Evolutionary conservation across 2,329 filamentous ascomycete genomes (phyloP).

Genomic region (Huntiella omanensis): DNA sequence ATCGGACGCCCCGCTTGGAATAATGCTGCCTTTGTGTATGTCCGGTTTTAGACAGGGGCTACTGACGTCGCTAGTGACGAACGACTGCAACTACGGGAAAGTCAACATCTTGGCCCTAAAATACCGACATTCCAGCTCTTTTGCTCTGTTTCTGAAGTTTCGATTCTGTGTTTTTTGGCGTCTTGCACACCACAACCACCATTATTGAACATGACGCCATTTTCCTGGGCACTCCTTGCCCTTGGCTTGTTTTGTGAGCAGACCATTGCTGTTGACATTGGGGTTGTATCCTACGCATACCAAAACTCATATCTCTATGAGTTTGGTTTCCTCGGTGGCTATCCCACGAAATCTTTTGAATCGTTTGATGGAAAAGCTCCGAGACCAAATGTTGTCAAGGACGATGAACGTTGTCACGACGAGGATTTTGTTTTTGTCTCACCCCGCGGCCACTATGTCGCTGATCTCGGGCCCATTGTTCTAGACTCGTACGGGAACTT

Average conservation of each 20-base stretch:
- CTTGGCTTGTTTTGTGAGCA: neutral
- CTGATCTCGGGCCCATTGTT: slow-evolving; percentile 23
- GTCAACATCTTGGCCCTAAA: too few relatives aligned
- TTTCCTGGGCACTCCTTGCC: neutral
- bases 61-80: too few relatives aligned
- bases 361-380: slow-evolving; percentile 14
- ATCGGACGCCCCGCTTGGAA: too few relatives aligned
- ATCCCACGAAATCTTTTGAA: slow-evolving; percentile 6
- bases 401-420: slow-evolving; percentile 19
- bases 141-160: too few relatives aligned
- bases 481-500: slow-evolving; percentile 24
- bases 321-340: slow-evolving; percentile 4
- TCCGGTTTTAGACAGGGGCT: too few relatives aligned
- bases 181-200: neutral
- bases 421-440: slow-evolving; percentile 21
- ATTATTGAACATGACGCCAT: too few relatives aligned
- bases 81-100: too few relatives aligned
- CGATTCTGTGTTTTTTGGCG: neutral
- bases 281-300: neutral
- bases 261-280: neutral
- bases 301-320: slow-evolving; percentile 7
- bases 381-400: slow-evolving; percentile 17
- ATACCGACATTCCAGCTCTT: too few relatives aligned
- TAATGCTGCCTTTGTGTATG: too few relatives aligned
- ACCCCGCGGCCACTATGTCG: slow-evolving; percentile 20